Evolutionary conservation across 768 basidiomycete species (phyloP), one percentile per base, ranked within the genome.

Genomic region (Mycena maculata): DNA sequence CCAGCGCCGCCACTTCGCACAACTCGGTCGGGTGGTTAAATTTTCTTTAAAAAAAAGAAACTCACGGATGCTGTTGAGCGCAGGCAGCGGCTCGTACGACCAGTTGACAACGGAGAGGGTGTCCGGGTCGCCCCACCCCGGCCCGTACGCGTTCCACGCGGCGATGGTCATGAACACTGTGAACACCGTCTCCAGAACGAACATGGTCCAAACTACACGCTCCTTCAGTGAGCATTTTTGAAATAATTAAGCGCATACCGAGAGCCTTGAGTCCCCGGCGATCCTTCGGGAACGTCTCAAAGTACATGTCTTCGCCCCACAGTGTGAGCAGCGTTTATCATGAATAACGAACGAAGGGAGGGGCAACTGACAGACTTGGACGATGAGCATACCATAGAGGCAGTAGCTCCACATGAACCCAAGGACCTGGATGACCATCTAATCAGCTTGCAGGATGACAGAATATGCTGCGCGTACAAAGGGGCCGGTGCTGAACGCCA

Each of bases 121-220:
- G 18, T 54, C 58, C 5, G 48, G 13, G 53, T 73, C 42, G 1
- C 70, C 70, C 72, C 72, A 73, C 4, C 67, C 63, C 1, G 53
- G 16, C 2, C 67, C 72, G 31, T 67, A 70, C 15, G 28, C 48
- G 4, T 65, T 60, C 70, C 70, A 73, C 30, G 67, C 70, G 25
- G 53, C 72, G 16, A 73, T 65, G 9, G 63, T 69, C 30, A 55
- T 41, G 28, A 71, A 53, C 3, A 71, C 42, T 9, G 67, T 73
- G 47, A 65, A 63, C 1, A 64, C n/a, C 18, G 63, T 47, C 27
- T 71, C 72, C 20, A 71, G 18, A 12, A 67, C 15, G 45, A 71
- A 69, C 33, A 67, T 33, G 1, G 31, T 16, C 60, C 60, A 71
- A 10, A 71, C 72, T 73, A 12, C 27, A 18, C 6, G 33, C 10